These are phyloP conservation scores for Diaporthe citri DNA, from an alignment of 2,329 filamentous ascomycete species.

Conservation along the genomic window DNA sequence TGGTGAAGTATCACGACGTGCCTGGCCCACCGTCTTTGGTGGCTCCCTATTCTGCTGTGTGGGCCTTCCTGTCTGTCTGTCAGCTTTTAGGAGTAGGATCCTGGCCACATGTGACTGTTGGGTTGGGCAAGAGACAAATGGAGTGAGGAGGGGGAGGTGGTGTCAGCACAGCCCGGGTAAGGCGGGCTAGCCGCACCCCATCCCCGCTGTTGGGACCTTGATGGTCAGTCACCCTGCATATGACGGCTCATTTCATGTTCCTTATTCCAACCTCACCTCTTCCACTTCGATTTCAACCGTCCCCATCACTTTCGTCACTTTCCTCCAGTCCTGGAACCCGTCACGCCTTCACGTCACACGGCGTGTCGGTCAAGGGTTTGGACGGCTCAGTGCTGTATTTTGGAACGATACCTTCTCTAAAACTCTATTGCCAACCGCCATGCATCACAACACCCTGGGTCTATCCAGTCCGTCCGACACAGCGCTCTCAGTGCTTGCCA, in stretches of 20 bases:
- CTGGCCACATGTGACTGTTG: not conserved
- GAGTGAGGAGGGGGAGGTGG: not conserved
- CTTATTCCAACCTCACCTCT: constrained; percentile 4
- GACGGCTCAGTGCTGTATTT: not conserved
- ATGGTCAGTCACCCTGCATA: constrained; percentile 1
- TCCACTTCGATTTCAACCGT: not conserved
- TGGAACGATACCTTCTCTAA: not conserved
- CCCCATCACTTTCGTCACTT: not conserved
- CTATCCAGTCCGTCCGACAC: not conserved
- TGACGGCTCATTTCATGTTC: not conserved
- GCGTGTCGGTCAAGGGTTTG: not conserved
- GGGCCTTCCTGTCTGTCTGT: not conserved
- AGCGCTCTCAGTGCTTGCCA: constrained; percentile 39
- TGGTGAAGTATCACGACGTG: too few relatives aligned
- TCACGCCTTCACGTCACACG: not conserved
- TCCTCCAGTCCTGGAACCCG: too few relatives aligned
- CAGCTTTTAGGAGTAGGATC: not conserved
- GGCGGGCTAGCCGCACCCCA: not conserved
- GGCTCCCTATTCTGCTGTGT: not conserved
- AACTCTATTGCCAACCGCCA: not conserved
- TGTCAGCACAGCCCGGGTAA: not conserved
- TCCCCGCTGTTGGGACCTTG: constrained; percentile 8
- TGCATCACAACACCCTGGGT: not conserved
- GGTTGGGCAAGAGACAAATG: too few relatives aligned
- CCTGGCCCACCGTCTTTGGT: not conserved